These are phyloP conservation scores for Eustoma russellianum DNA, from an alignment of 257 asterid species.

Conservation along the genomic window DNA sequence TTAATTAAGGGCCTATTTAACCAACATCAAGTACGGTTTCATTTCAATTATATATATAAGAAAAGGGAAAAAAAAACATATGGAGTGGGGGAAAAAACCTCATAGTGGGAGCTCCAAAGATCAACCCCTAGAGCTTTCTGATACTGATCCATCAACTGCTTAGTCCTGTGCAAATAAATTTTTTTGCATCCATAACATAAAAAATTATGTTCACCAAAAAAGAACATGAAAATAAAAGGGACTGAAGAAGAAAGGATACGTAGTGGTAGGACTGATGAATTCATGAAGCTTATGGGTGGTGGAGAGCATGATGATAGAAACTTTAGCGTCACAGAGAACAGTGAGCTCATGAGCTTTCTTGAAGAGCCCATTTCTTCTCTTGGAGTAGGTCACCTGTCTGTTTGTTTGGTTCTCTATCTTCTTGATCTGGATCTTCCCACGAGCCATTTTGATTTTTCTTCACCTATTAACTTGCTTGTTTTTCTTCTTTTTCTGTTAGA, in stretches of 20 bases:
- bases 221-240: not conserved
- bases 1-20: no score
- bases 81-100: no score
- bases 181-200: not conserved
- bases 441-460: slow-evolving; percentile 42
- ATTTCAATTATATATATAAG: no score
- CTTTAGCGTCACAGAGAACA: slow-evolving; percentile 89
- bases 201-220: not conserved
- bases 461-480: not conserved
- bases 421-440: slow-evolving; percentile 99
- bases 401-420: slow-evolving; percentile 90
- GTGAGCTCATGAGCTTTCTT: slow-evolving; percentile 92
- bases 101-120: slow-evolving; percentile 78
- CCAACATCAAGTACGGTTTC: no score
- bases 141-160: slow-evolving; percentile 69
- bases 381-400: slow-evolving; percentile 93
- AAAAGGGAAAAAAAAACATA: no score
- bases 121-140: slow-evolving; percentile 67
- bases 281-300: slow-evolving; percentile 87
- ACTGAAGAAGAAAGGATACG: not conserved
- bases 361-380: slow-evolving; percentile 94
- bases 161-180: slow-evolving; percentile 39
- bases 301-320: slow-evolving; percentile 79
- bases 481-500: slow-evolving; percentile 2
- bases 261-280: slow-evolving; percentile 61